phyloP scores from a whole-genome alignment of 306 rosid species.

The Canavalia ensiformis region DNA sequence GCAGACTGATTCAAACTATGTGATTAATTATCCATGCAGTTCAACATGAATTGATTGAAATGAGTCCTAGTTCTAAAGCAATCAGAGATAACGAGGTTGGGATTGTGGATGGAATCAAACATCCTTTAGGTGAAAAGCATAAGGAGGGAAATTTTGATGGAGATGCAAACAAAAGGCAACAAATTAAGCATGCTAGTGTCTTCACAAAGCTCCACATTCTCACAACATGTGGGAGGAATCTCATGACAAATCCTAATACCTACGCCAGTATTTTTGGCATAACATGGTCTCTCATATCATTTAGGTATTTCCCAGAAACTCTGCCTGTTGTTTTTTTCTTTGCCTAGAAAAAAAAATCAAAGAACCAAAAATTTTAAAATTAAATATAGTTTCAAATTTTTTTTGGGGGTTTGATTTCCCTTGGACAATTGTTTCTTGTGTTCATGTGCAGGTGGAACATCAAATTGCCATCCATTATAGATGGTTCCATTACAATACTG shows the following conservation, averaged over 20 bases:
- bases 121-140: slow-evolving; percentile 34
- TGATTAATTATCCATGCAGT: slow-evolving; percentile 33
- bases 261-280: slow-evolving; percentile 71
- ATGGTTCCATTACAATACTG: slow-evolving; percentile 45
- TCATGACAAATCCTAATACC: slow-evolving; percentile 76
- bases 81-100: slow-evolving; percentile 42
- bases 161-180: slow-evolving; percentile 59
- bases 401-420: neutral
- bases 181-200: slow-evolving; percentile 77
- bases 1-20: neutral
- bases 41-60: slow-evolving; percentile 49
- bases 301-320: too few relatives aligned
- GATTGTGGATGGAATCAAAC: slow-evolving; percentile 54
- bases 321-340: too few relatives aligned
- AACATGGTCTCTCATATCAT: slow-evolving; percentile 74
- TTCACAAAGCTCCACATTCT: slow-evolving; percentile 73
- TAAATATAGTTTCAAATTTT: neutral
- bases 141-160: slow-evolving; percentile 53
- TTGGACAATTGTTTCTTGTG: neutral
- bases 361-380: neutral
- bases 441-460: slow-evolving; percentile 33
- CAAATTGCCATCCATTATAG: slow-evolving; percentile 28
- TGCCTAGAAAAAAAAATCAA: neutral
- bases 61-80: slow-evolving; percentile 58
- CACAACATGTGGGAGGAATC: slow-evolving; percentile 44